Conservation (phyloP, 1,284 basidiomycete genomes). For the Ceratobasidium sp. region DNA sequence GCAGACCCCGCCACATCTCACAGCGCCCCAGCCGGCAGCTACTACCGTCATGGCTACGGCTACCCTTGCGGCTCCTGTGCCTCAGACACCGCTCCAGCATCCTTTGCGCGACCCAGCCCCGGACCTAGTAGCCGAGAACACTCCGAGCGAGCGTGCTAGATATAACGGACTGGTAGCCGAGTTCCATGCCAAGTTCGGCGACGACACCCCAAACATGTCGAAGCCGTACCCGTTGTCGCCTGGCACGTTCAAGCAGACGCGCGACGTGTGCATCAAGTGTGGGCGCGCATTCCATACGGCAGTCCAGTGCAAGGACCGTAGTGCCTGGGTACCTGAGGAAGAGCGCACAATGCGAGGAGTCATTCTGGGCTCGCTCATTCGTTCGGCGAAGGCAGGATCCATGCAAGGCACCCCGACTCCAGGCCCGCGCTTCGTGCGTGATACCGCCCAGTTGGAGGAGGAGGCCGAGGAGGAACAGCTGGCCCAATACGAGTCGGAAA, state of each 20-base stretch:
- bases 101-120: too few species aligned
- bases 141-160: too few species aligned
- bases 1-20: too few species aligned
- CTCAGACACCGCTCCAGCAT: too few species aligned
- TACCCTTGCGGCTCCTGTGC: too few species aligned
- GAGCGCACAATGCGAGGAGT: background rate
- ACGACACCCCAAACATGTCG: background rate
- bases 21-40: too few species aligned
- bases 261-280: background rate
- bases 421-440: background rate
- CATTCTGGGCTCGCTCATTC: background rate
- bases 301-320: background rate
- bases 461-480: too few species aligned
- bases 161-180: too few species aligned
- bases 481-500: background rate
- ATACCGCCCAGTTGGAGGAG: too few species aligned
- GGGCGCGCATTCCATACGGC: too few species aligned
- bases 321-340: background rate
- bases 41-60: too few species aligned
- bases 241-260: background rate
- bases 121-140: too few species aligned
- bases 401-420: background rate
- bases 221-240: background rate
- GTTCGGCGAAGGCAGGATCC: background rate
- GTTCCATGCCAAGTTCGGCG: background rate